A percentile compares a stretch with the other conserved stretches of the same genome.
These are phyloP conservation scores for Rickenella mellea DNA, from an alignment of 768 basidiomycete species.

Conservation along the genomic window DNA sequence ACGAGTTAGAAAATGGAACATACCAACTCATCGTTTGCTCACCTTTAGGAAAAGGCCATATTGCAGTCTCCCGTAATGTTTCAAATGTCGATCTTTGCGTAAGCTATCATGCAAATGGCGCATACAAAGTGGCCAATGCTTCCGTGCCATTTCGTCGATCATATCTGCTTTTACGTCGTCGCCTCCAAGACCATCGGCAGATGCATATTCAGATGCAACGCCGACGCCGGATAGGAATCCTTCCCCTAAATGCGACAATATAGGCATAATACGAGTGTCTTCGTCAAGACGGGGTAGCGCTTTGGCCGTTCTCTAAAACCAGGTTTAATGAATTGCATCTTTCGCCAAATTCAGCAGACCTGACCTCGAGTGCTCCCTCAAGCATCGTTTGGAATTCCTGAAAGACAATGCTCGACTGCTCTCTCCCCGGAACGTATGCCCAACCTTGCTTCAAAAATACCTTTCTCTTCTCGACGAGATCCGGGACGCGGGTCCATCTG, in stretches of 20 bases:
- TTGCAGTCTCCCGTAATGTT: slow-evolving; percentile 85
- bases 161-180: slow-evolving; percentile 85
- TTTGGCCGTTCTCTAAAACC: slow-evolving; percentile 66
- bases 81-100: slow-evolving; percentile 72
- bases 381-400: slow-evolving; percentile 75
- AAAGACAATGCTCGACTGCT: slow-evolving; percentile 78
- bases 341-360: slow-evolving; percentile 6
- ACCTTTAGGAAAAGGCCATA: slow-evolving; percentile 96
- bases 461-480: slow-evolving; percentile 73
- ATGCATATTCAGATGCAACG: slow-evolving; percentile 64
- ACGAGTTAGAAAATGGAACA: not conserved
- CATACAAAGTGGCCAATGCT: slow-evolving; percentile 96
- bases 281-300: slow-evolving; percentile 88
- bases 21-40: slow-evolving; percentile 4
- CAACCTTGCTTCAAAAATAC: slow-evolving; percentile 73
- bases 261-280: slow-evolving; percentile 81
- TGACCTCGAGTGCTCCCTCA: slow-evolving; percentile 68
- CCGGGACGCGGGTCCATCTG: slow-evolving; percentile 92
- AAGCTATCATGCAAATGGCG: slow-evolving; percentile 77
- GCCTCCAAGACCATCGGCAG: slow-evolving; percentile 39
- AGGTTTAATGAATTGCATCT: not conserved
- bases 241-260: slow-evolving; percentile 85
- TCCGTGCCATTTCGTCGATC: slow-evolving; percentile 77
- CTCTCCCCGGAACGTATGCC: slow-evolving; percentile 78
- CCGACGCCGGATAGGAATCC: slow-evolving; percentile 84